These are phyloP conservation scores for Toxoplasma gondii DNA, from an alignment of 169 alveolate genomes.

Conservation along the genomic window DNA sequence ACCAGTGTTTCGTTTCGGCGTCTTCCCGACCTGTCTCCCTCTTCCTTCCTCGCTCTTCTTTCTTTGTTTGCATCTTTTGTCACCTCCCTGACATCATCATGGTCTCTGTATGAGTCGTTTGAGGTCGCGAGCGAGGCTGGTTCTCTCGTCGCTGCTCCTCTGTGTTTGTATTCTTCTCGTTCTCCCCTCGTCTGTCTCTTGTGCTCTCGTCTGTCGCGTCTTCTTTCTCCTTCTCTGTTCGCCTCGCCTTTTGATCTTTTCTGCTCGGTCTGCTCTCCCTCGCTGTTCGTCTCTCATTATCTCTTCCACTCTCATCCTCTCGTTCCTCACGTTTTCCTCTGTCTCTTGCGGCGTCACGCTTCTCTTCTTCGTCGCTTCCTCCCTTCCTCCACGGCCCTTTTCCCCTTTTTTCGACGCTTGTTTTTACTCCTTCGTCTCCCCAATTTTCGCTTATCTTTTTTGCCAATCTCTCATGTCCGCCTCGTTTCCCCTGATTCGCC, in stretches of 20 bases:
- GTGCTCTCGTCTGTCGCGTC: background rate
- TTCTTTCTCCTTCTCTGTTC: background rate
- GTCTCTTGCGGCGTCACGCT: too few relatives aligned
- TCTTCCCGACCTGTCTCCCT: too few relatives aligned
- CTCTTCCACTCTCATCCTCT: too few relatives aligned
- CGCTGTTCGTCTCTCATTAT: too few relatives aligned
- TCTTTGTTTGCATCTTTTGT: too few relatives aligned
- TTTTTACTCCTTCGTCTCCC: too few relatives aligned
- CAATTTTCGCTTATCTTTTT: background rate
- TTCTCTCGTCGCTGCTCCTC: background rate
- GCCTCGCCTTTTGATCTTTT: too few relatives aligned
- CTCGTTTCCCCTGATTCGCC: background rate
- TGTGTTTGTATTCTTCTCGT: background rate
- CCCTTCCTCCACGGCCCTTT: background rate
- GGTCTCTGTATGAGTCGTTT: too few relatives aligned
- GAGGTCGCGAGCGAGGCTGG: too few relatives aligned
- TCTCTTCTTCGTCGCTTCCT: background rate
- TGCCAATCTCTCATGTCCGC: background rate
- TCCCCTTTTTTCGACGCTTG: background rate
- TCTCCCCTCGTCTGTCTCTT: background rate
- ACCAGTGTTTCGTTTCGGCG: background rate
- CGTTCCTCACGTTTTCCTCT: too few relatives aligned
- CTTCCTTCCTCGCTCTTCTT: background rate
- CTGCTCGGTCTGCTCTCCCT: too few relatives aligned
- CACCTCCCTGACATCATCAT: too few relatives aligned